Conservation (phyloP, 2,329 filamentous ascomycete genomes). For the Parascedosporium putredinis region DNA sequence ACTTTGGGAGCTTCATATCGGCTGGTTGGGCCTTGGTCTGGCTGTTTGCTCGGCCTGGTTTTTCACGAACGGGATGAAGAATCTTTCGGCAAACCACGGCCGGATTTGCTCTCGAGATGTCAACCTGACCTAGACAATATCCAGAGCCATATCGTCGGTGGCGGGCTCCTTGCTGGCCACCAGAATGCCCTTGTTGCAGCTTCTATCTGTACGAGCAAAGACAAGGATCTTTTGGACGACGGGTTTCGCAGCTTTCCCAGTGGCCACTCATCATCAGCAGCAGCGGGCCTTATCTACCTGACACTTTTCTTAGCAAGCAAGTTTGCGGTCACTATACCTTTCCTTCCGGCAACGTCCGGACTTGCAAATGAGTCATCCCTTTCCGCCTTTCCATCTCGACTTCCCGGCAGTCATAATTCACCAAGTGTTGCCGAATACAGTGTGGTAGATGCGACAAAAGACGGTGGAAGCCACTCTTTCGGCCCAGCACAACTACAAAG, state of each 20-base stretch:
- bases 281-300: constrained; percentile 74
- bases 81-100: constrained; percentile 60
- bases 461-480: constrained; percentile 32
- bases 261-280: constrained; percentile 53
- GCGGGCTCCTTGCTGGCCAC: constrained; percentile 24
- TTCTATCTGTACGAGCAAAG: constrained; percentile 60
- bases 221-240: constrained; percentile 55
- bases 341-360: constrained; percentile 41
- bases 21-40: constrained; percentile 71
- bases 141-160: constrained; percentile 48
- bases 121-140: constrained; percentile 59
- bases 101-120: constrained; percentile 75
- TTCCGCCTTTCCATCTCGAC: constrained; percentile 66
- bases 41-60: constrained; percentile 64
- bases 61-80: constrained; percentile 80
- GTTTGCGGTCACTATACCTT: constrained; percentile 64
- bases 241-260: constrained; percentile 70
- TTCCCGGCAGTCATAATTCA: constrained; percentile 5
- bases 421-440: constrained; percentile 26
- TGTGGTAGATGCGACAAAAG: constrained; percentile 54
- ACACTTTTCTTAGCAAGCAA: constrained; percentile 80
- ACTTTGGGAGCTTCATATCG: constrained; percentile 82
- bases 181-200: constrained; percentile 51
- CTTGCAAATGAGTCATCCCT: constrained; percentile 32
- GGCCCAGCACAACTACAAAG: constrained; percentile 20